A percentile compares a stretch with the other conserved stretches of the same genome.
Evolutionary conservation across 495 filamentous ascomycete genomes (phyloP).

Genomic region (Glonium stellatum): DNA sequence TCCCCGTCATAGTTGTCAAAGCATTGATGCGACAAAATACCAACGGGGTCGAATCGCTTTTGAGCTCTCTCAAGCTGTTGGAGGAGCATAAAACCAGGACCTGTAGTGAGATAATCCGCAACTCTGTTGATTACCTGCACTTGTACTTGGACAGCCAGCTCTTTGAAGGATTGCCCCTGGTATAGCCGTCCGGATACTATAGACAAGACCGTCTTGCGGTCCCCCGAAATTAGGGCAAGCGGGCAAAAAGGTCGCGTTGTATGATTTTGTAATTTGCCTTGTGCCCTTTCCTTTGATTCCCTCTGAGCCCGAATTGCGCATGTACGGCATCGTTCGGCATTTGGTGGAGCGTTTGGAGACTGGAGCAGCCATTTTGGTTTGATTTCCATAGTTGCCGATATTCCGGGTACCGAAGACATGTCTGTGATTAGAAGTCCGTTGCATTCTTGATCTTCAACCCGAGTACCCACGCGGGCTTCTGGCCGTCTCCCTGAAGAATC

Average conservation of each 20-base stretch:
- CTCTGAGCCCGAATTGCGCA: conserved; percentile 69
- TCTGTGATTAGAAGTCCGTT: conserved; percentile 72
- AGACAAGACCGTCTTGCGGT: conserved; percentile 32
- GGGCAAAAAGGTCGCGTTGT: conserved; percentile 46
- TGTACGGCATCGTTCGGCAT: conserved; percentile 68
- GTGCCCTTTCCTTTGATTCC: conserved; percentile 29
- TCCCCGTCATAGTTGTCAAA: conserved; percentile 25
- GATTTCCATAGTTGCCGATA: conserved; percentile 52
- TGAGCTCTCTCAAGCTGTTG: conserved; percentile 47
- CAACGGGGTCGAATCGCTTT: conserved; percentile 42
- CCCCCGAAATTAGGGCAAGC: conserved; percentile 46
- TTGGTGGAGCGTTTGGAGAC: conserved; percentile 64
- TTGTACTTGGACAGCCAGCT: not conserved
- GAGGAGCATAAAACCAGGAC: conserved; percentile 22
- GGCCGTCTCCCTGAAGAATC: not conserved
- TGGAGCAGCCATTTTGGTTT: conserved; percentile 94
- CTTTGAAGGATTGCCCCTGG: not conserved
- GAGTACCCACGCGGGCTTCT: not conserved
- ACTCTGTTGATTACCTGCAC: conserved; percentile 2
- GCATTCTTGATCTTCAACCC: conserved; percentile 29
- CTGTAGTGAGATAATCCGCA: conserved; percentile 9
- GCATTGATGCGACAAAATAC: conserved; percentile 29
- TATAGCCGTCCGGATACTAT: conserved; percentile 4
- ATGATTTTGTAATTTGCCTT: conserved; percentile 12
- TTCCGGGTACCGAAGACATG: conserved; percentile 55